Base-by-base conservation (phyloP, 2,329 filamentous ascomycete species). In the Fusarium sp. region DNA sequence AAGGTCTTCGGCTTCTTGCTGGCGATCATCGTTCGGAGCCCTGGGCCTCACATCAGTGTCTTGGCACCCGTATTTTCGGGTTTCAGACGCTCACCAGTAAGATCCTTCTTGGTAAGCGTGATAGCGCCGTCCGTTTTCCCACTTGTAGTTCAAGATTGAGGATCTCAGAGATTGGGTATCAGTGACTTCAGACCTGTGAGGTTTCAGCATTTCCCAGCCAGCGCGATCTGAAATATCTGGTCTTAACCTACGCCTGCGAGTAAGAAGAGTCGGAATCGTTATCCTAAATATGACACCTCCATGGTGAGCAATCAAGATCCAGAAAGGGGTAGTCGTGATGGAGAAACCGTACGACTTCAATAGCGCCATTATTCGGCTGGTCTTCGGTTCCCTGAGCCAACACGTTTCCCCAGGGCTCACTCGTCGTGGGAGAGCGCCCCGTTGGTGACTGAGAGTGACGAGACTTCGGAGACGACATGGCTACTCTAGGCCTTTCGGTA, bases 111-210 rank as follows among this genome's bases (percentile, higher is more conserved):
- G 83, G 73, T 84, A 86, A 52, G 82, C 83, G 71, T 87, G 85
- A 60, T 89, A 89, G 5, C 86, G 81, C 1, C 87, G 82, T 4
- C 86, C 86, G 59, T 88, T 84, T 65, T 88, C 85, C 72, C 84
- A 86, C 35, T 82, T 79, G 72, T 72, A 77, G 4, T 63, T 69
- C 31, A 77, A 22, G 6, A 77, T 77, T 1, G 75, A 77, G 1
- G 65, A 76, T 3, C 73, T 63, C 1, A 77, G 66, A 0, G 75
- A 74, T 20, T 69, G 73, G 1, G 75, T 77, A 35, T 77, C 75
- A 9, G 75, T 77, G 0, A 74, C 68, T 1, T 59, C 20, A 1
- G 66, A 69, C 4, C 70, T 70, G 4, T 2, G 3, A 35, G 2
- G 1, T 0, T 6, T 52, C 7, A 58, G 43, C 29, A 50, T 20